Evolutionary conservation across 139 green algal species (phyloP), one percentile per base, ranked within the genome.

Genomic region (Dunaliella primolecta): DNA sequence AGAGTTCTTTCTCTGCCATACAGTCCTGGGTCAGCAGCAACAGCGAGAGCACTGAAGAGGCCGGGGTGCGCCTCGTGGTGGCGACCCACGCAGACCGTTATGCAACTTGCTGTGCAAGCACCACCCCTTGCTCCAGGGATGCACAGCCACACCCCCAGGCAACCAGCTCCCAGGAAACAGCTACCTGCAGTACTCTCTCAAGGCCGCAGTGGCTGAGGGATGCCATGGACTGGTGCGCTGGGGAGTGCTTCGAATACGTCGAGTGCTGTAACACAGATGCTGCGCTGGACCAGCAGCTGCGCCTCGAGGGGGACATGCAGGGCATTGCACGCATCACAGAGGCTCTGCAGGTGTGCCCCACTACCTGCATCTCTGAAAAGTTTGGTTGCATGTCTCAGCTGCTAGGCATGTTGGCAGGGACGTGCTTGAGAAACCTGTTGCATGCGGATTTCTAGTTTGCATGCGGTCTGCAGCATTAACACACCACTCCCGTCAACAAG

Each of bases 161-260:
- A 77, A 72, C 27, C 27, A 25, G 27, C 70, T 3, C 70, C 32
- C 70, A 77, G 2, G 27, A 25, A 7, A 2, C 70, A 77, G 70
- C 7, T 25, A 29, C 70, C 70, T 25, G 70, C 70, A 3, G n/a
- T n/a, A n/a, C n/a, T n/a, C n/a, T n/a, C n/a, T n/a, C n/a, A n/a
- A 64, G 46, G 46, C 46, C 46, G 15, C 46, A 64, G 46, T 80
- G 75, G 75, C 75, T 80, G n/a, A 36, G 36, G 2, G 75, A 32
- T 21, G 75, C 75, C 75, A 80, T 80, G 7, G 75, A 80, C 75
- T 80, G 33, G 7, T 32, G n/a, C n/a, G 33, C 33, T 21, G 75
- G 33, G 75, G n/a, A 80, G 30, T 80, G 75, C 75, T 80, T 38
- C 30, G 75, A 80, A 11, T 80, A 80, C 75, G 33, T 80, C n/a